These are phyloP conservation scores for Entoloma clypeatum DNA, from an alignment of 1,284 basidiomycete species.

Conservation along the genomic window DNA sequence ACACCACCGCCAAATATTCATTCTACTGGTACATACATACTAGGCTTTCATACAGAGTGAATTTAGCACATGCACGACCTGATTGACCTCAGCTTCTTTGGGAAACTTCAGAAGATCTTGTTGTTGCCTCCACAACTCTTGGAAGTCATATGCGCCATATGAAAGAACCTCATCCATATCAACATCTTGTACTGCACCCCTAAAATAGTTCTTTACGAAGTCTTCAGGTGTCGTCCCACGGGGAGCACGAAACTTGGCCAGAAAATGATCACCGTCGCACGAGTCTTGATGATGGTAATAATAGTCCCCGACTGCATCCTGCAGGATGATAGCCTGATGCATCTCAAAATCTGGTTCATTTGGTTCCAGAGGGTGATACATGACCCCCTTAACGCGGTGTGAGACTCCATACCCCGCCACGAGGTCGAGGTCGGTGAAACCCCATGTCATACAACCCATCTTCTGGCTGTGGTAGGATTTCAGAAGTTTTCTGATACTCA, in stretches of 20 bases:
- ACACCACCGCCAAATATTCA: no score
- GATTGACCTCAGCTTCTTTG: no score
- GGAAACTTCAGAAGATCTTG: no score
- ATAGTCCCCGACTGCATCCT: not conserved
- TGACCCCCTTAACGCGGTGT: not conserved
- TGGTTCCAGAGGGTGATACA: not conserved
- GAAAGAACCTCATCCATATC: not conserved
- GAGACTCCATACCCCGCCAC: not conserved
- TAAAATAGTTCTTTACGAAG: slow-evolving; percentile 1
- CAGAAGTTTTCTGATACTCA: not conserved
- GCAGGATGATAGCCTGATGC: not conserved
- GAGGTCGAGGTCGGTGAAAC: no score
- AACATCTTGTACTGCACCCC: not conserved
- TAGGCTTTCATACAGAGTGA: no score
- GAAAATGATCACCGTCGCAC: not conserved
- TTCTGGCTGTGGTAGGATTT: not conserved
- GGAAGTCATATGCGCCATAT: no score
- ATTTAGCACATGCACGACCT: no score
- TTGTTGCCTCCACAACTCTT: no score
- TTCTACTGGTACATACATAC: no score
- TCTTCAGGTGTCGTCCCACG: not conserved
- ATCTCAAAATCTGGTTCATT: not conserved
- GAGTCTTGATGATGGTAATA: not conserved
- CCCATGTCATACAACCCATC: no score
- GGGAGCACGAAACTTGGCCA: not conserved